phyloP scores from a whole-genome alignment of 2,329 filamentous ascomycete species.

The Aulographum hederae region DNA sequence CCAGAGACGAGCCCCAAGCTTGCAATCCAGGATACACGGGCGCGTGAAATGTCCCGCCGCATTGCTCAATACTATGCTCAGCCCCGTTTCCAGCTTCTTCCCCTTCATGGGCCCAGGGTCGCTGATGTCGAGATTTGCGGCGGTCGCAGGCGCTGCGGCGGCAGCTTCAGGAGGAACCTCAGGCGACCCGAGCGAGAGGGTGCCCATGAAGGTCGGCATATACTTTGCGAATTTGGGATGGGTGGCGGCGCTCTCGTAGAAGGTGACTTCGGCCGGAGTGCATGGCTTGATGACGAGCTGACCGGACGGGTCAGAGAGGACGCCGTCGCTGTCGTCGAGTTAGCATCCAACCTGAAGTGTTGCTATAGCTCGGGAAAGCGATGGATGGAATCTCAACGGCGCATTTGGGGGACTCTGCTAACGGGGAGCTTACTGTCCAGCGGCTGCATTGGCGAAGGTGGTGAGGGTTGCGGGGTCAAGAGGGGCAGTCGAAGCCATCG shows the following conservation, averaged over 20 bases:
- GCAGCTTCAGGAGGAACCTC: background rate
- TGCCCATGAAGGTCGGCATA: conserved; percentile 76
- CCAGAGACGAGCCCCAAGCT: conserved; percentile 75
- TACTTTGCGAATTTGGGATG: conserved; percentile 60
- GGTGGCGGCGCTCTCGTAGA: conserved; percentile 58
- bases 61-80: conserved; percentile 73
- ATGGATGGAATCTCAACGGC: background rate
- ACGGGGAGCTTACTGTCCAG: conserved; percentile 53
- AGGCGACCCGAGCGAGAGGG: conserved; percentile 41
- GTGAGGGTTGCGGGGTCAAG: conserved; percentile 40
- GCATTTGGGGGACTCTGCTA: background rate
- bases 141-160: conserved; percentile 1
- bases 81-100: conserved; percentile 53
- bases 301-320: conserved; percentile 67
- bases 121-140: conserved; percentile 9
- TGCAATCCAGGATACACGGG: conserved; percentile 85
- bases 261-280: conserved; percentile 65
- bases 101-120: conserved; percentile 24
- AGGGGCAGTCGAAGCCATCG: too few relatives aligned
- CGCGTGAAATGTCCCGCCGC: conserved; percentile 60
- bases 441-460: conserved; percentile 58
- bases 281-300: conserved; percentile 89
- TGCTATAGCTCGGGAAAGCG: background rate
- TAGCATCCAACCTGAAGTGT: background rate
- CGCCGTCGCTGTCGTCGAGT: conserved; percentile 64